phyloP scores from a whole-genome alignment of 139 green algal species.

The Chlamydomonas eustigma region DNA sequence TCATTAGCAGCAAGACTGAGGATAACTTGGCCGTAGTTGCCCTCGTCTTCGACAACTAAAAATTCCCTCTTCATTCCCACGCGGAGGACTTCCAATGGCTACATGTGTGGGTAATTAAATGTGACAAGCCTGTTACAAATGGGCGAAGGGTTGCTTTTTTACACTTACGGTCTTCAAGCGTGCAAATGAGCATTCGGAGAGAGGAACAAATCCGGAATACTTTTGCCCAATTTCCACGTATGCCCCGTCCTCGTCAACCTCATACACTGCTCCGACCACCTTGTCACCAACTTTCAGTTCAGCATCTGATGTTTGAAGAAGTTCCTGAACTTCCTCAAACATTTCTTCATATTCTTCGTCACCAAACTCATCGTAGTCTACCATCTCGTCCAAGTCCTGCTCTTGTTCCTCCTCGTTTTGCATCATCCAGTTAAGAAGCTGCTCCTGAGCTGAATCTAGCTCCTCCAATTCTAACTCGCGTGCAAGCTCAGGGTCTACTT shows the following conservation, averaged over 20 bases:
- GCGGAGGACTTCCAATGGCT: slow-evolving; percentile 65
- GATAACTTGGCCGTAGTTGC: slow-evolving; percentile 59
- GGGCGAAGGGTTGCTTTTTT: neutral
- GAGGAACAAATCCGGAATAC: slow-evolving; percentile 73
- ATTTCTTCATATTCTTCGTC: slow-evolving; percentile 44
- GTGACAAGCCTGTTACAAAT: neutral
- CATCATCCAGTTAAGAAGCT: slow-evolving; percentile 49
- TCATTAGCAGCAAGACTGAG: slow-evolving; percentile 78
- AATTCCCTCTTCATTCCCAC: slow-evolving; percentile 79
- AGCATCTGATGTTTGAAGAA: slow-evolving; percentile 43
- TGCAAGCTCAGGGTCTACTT: slow-evolving; percentile 3
- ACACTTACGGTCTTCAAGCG: slow-evolving; percentile 44
- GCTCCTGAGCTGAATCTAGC: slow-evolving; percentile 27
- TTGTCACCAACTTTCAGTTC: slow-evolving; percentile 57
- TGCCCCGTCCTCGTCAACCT: slow-evolving; percentile 79
- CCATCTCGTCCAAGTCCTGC: slow-evolving; percentile 50
- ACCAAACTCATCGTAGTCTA: slow-evolving; percentile 47
- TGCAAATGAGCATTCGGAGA: slow-evolving; percentile 71
- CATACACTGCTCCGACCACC: slow-evolving; percentile 66
- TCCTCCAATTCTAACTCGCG: slow-evolving; percentile 13
- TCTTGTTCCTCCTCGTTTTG: slow-evolving; percentile 34
- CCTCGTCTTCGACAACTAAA: slow-evolving; percentile 68
- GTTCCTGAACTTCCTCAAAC: slow-evolving; percentile 45
- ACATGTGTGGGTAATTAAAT: slow-evolving; percentile 10
- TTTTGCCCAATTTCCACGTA: slow-evolving; percentile 95